Base-by-base conservation (phyloP, 2,329 filamentous ascomycete genomes). In the Myrmaecium sp. region DNA sequence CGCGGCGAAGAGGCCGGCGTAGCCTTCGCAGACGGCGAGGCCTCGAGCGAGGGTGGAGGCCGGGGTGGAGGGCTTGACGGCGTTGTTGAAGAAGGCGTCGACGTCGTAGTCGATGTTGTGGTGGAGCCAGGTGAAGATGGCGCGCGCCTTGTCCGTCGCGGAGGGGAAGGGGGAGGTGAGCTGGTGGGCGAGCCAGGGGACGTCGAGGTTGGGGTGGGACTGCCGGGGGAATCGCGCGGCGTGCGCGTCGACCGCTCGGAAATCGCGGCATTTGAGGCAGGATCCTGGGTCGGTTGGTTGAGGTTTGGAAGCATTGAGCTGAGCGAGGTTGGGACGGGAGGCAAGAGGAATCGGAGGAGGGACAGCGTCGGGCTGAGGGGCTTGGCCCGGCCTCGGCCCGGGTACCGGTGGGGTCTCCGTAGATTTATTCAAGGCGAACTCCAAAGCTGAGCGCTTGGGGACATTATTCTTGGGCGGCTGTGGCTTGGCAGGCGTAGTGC, bases 101-200 rank as follows among this genome's bases (percentile, higher is more conserved):
- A 72, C 70, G 46, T 95, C 81, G 47, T 95, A 98, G 24, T 64
- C 64, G 31, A 98, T 74, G 41, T 95, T 95, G 51, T 95, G 74
- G 52, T 95, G 86, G 21, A 84, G 71, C 89, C 89, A 98, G 1
- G 79, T 81, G 47, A 95, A 95, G 32, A 98, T 80, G 2, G 73
- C 82, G 15, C 89, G 68, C 3, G 89, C 86, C 55, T 94, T 94
- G 51, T 95, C 86, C 0, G 86, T 93, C 2, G 60, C 56, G 1
- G 81, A 93, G 1, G 70, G 54, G 44, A 95, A 94, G 0, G 78
- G 76, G 4, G 64, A 60, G 30, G 82, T 92, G 12, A 95, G 66
- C 27, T 78, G 69, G 27, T 69, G 65, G 0, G 84, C 83, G 14
- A 98, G 63, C 56, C 79, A 79, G 12, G 65, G 69, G 3, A 89